A percentile compares a stretch with the other conserved stretches of the same genome.
Conservation (phyloP, 202 grass and related monocot genomes). For the Carex arenaria region DNA sequence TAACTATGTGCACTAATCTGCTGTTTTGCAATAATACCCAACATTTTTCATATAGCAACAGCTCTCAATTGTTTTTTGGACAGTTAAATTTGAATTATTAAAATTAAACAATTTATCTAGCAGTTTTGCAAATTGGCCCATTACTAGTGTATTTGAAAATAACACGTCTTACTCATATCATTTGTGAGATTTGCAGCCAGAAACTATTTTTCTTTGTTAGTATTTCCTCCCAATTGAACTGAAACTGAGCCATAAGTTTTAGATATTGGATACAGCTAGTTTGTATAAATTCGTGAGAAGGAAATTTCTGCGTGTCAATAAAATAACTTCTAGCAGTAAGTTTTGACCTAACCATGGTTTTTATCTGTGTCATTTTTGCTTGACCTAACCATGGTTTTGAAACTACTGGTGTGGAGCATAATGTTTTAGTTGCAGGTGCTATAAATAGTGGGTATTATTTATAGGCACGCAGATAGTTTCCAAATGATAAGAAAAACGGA, state of each 20-base stretch:
- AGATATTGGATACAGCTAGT: background rate
- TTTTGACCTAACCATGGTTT: background rate
- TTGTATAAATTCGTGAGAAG: background rate
- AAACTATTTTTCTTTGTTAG: background rate
- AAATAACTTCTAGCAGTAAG: background rate
- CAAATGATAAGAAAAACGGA: background rate
- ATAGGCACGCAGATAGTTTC: background rate
- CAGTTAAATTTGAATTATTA: background rate
- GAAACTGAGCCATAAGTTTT: background rate
- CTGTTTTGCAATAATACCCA: background rate
- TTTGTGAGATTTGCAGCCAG: background rate
- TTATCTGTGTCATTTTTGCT: background rate
- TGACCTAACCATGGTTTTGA: background rate
- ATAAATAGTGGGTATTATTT: background rate
- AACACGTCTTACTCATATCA: background rate
- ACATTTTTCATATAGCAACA: background rate
- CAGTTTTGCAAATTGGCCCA: background rate
- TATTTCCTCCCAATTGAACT: background rate
- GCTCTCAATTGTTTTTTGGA: background rate
- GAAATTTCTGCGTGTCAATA: background rate
- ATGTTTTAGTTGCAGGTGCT: background rate
- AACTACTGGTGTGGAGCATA: background rate
- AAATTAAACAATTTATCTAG: background rate
- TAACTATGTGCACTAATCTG: background rate
- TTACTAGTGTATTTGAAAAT: slow-evolving; percentile 3